Evolutionary conservation across 148 eudicot species (phyloP).

Genomic region (Linanthus parryae): DNA sequence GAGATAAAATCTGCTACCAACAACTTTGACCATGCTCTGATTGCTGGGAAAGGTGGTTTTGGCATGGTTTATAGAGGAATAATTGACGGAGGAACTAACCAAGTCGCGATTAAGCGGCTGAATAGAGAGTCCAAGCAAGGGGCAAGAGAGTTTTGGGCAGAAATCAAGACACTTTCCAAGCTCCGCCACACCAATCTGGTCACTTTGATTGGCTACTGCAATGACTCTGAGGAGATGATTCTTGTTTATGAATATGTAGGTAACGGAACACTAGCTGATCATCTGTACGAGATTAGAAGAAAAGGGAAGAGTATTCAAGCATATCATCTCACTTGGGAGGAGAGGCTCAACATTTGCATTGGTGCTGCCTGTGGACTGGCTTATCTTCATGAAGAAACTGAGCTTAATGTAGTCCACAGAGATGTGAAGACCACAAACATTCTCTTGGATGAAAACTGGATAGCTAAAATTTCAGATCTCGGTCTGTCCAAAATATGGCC

Average conservation of each 20-base stretch:
- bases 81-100: neutral
- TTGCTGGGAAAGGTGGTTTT: slow-evolving; percentile 5
- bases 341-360: slow-evolving; percentile 2
- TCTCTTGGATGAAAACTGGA: slow-evolving; percentile 4
- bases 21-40: neutral
- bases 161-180: slow-evolving; percentile 4
- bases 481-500: slow-evolving; percentile 7
- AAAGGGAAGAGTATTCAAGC: neutral
- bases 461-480: slow-evolving; percentile 2
- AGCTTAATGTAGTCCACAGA: slow-evolving; percentile 3
- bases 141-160: slow-evolving; percentile 2
- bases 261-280: slow-evolving; percentile 6
- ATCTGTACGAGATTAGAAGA: neutral
- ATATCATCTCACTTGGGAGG: slow-evolving; percentile 1
- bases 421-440: slow-evolving; percentile 11
- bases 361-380: slow-evolving; percentile 10
- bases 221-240: slow-evolving; percentile 4
- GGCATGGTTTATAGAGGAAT: slow-evolving; percentile 7
- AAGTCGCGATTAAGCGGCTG: slow-evolving; percentile 6
- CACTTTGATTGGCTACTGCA: slow-evolving; percentile 1
- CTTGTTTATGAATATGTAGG: neutral
- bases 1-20: slow-evolving; percentile 6
- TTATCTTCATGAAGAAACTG: slow-evolving; percentile 4
- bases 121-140: slow-evolving; percentile 5
- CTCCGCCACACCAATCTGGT: slow-evolving; percentile 4